These are phyloP conservation scores for Lactuca saligna DNA, from an alignment of 129 eudicot species.

Conservation along the genomic window DNA sequence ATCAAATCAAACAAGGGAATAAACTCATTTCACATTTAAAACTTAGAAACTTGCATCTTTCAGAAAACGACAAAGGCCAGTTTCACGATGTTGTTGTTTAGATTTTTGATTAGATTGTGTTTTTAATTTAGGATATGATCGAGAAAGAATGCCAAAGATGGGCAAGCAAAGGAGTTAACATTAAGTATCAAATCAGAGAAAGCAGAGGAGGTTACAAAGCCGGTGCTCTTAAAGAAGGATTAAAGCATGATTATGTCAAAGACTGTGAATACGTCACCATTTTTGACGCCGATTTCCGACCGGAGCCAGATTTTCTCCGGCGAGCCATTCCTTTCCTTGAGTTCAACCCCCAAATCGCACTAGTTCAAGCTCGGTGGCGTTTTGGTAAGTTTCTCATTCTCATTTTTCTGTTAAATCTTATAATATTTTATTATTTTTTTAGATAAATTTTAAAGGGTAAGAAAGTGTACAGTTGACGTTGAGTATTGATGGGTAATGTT, in stretches of 20 bases:
- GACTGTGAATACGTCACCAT: conserved; percentile 86
- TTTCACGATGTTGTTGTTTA: not conserved
- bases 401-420: not conserved
- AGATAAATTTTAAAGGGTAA: not conserved
- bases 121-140: conserved; percentile 60
- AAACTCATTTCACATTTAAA: conserved; percentile 5
- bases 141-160: conserved; percentile 94
- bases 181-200: conserved; percentile 87
- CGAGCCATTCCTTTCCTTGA: conserved; percentile 86
- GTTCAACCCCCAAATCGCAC: conserved; percentile 84
- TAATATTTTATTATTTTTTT: not conserved
- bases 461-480: conserved; percentile 1
- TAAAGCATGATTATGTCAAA: conserved; percentile 78
- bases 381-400: conserved; percentile 59
- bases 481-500: not conserved
- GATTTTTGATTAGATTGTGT: not conserved
- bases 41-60: not conserved
- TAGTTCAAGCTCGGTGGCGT: conserved; percentile 96
- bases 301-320: conserved; percentile 90
- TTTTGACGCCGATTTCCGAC: conserved; percentile 96
- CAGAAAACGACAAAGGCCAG: not conserved
- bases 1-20: not conserved
- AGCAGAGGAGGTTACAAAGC: conserved; percentile 93
- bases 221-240: conserved; percentile 97
- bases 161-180: conserved; percentile 97